phyloP scores from a whole-genome alignment of 2,329 filamentous ascomycete genomes.

The Ophiocordyceps camponoti-rufipedis region DNA sequence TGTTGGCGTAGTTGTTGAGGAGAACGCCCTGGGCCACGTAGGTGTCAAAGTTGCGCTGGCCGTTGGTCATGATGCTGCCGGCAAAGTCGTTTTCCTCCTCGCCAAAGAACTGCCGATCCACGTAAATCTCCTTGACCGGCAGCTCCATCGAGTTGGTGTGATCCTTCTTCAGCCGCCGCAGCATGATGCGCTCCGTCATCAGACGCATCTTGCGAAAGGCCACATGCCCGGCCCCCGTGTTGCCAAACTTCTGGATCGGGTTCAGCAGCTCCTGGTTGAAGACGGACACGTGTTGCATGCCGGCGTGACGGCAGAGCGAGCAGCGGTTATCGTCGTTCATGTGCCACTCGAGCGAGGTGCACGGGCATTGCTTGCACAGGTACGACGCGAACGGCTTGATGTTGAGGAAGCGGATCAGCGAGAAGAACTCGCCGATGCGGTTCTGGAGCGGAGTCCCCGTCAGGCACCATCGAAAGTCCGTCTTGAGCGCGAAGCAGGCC shows the following conservation, averaged over 20 bases:
- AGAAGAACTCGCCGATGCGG: conserved; percentile 94
- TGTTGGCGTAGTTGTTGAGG: conserved; percentile 96
- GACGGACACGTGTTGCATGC: conserved; percentile 32
- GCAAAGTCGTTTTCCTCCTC: conserved; percentile 94
- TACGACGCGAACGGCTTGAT: conserved; percentile 82
- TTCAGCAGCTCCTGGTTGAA: conserved; percentile 94
- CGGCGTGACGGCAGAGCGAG: conserved; percentile 34
- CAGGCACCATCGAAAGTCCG: conserved; percentile 85
- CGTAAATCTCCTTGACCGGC: conserved; percentile 80
- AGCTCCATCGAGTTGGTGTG: conserved; percentile 91
- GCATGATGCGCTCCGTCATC: conserved; percentile 86
- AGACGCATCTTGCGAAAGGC: conserved; percentile 72
- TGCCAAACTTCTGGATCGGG: conserved; percentile 50
- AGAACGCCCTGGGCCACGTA: conserved; percentile 90
- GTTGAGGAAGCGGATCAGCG: conserved; percentile 78
- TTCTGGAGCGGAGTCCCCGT: conserved; percentile 94
- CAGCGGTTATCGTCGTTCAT: conserved; percentile 58
- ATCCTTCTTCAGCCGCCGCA: conserved; percentile 84
- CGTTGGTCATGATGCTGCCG: conserved; percentile 85
- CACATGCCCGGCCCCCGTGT: conserved; percentile 38
- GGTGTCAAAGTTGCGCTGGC: conserved; percentile 77
- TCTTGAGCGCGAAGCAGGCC: conserved; percentile 81
- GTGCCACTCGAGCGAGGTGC: conserved; percentile 68
- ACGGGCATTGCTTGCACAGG: conserved; percentile 75
- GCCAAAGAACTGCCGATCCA: conserved; percentile 91